Evolutionary conservation across 2,329 filamentous ascomycete genomes (phyloP), one percentile per base, ranked within the genome.

Genomic region (Rhynchosporium agropyri): DNA sequence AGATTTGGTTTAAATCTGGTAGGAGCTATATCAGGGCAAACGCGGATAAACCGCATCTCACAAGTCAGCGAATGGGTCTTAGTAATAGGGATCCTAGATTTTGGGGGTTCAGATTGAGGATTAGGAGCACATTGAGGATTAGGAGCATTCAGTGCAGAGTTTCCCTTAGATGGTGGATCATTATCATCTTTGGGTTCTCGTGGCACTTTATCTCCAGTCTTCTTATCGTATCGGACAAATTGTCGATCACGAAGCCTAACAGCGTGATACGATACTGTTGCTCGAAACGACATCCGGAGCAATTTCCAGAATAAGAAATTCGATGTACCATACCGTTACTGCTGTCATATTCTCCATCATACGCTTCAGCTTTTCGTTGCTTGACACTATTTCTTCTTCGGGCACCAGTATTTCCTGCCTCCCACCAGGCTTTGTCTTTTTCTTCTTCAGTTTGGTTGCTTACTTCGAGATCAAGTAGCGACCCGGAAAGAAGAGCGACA

Each of bases 1-100:
- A 99, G 77, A 3, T 86, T 83, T 28, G 95, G 95, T 69, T 90
- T 90, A 76, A 98, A 99, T 63, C 84, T 83, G 20, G 90, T 91
- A 15, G 84, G 83, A 60, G 68, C 73, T 75, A 71, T 71, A 68
- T 67, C 58, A 68, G 66, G 63, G 60, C 69, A 69, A 65, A 73
- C 67, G 73, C 73, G 72, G 74, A 75, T 72, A 60, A 68, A 66
- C 73, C 74, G 74, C 74, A 71, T 72, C 65, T 67, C 66, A 71
- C 64, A 71, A 60, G 73, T 76, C 70, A 76, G 75, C 70, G 64
- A 70, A 67, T 74, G 70, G 65, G 63, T 45, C 62, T 67, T 67
- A 4, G 45, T 43, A 29, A 48, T 46, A 53, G 42, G 49, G 42
- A 43, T 42, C 46, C 13, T 45, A 48, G 26, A 48, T 36, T 56